Percentiles rank a stretch among this genome's conserved stretches.
Evolutionary conservation across 495 filamentous ascomycete genomes (phyloP).

Genomic region (Hypoxylon lienhwacheense): DNA sequence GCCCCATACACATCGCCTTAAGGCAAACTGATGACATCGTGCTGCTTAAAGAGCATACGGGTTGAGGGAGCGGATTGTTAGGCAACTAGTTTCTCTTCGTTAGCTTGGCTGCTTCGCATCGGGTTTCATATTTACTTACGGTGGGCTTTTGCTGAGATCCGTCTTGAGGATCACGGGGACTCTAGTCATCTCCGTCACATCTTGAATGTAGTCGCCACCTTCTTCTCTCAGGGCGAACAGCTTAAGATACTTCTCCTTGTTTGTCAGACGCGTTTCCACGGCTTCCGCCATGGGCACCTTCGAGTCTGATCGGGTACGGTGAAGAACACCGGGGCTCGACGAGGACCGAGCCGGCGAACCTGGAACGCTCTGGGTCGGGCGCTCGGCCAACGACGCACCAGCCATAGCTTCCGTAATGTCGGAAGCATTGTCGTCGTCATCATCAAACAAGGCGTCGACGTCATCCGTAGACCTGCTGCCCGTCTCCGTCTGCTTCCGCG

Average conservation of each 20-base stretch:
- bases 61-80: conserved; percentile 97
- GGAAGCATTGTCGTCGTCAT: conserved; percentile 86
- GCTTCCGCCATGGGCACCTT: conserved; percentile 76
- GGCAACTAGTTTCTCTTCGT: conserved; percentile 68
- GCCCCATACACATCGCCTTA: conserved; percentile 11
- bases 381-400: conserved; percentile 81
- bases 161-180: conserved; percentile 98
- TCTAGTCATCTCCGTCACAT: conserved; percentile 95
- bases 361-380: conserved; percentile 94
- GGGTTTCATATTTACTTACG: conserved; percentile 64
- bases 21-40: conserved; percentile 15
- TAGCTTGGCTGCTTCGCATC: conserved; percentile 38
- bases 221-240: conserved; percentile 89
- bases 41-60: conserved; percentile 80
- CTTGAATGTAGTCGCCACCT: conserved; percentile 94
- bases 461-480: conserved; percentile 87
- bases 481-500: conserved; percentile 88
- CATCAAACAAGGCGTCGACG: conserved; percentile 89
- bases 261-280: conserved; percentile 75
- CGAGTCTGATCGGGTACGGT: conserved; percentile 88
- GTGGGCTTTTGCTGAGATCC: conserved; percentile 96
- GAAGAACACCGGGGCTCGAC: conserved; percentile 68
- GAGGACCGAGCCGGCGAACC: conserved; percentile 84
- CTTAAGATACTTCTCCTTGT: conserved; percentile 95
- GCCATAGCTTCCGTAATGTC: conserved; percentile 82